Percentiles rank a stretch among this genome's conserved stretches.
These are phyloP conservation scores for Coprinopsis cinerea DNA, from an alignment of 768 basidiomycete genomes.

Conservation along the genomic window DNA sequence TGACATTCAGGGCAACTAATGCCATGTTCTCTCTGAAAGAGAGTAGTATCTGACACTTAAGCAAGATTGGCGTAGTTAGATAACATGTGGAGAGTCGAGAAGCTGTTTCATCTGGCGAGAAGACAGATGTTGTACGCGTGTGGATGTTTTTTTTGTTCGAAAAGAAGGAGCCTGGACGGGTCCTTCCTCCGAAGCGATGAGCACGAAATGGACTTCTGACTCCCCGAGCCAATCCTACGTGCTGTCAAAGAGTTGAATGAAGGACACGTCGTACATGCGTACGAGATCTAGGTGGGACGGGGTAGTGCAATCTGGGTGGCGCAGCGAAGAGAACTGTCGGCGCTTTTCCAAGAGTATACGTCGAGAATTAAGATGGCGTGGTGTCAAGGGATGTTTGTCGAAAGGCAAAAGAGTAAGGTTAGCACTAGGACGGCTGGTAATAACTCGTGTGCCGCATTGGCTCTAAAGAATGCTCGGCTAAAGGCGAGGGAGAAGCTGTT, in stretches of 20 bases:
- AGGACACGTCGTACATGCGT: slow-evolving; percentile 8
- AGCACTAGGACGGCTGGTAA: slow-evolving; percentile 1
- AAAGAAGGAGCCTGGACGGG: slow-evolving; percentile 8
- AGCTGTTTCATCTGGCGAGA: neutral
- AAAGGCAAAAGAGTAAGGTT: slow-evolving; percentile 3
- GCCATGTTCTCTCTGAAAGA: neutral
- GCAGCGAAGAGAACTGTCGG: neutral
- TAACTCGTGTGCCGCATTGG: slow-evolving; percentile 2
- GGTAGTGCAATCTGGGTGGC: slow-evolving; percentile 12
- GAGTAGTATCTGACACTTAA: slow-evolving; percentile 2
- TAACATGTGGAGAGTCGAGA: neutral
- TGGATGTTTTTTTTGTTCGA: neutral
- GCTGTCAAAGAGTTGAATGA: slow-evolving; percentile 11
- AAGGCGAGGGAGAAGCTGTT: slow-evolving; percentile 9
- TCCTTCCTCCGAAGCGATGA: neutral
- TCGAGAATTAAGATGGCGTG: neutral
- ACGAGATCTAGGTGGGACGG: slow-evolving; percentile 2
- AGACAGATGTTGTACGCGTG: neutral
- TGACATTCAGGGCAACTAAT: neutral
- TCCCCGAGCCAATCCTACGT: slow-evolving; percentile 1
- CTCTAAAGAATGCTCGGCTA: slow-evolving; percentile 7
- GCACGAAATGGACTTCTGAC: neutral
- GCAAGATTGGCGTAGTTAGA: slow-evolving; percentile 2
- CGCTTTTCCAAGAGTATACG: neutral
- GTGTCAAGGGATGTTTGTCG: slow-evolving; percentile 3